phyloP scores from a whole-genome alignment of 2,329 filamentous ascomycete species.

The Tricladium varicosporioides region DNA sequence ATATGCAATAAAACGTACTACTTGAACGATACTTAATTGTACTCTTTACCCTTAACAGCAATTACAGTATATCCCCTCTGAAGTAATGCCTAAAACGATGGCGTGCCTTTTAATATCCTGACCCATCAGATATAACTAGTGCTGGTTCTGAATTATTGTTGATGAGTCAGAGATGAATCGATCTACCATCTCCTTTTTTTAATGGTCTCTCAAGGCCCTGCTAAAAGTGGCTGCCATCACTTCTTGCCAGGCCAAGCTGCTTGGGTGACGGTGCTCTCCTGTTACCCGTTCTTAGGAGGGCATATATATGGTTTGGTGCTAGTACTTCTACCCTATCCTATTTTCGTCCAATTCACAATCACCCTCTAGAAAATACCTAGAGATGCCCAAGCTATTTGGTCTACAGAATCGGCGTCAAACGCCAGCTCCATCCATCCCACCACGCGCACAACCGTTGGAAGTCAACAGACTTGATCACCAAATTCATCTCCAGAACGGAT shows the following conservation, averaged over 20 bases:
- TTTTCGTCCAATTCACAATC: background rate
- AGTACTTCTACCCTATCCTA: background rate
- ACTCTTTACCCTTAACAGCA: no score
- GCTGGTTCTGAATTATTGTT: background rate
- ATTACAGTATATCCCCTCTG: background rate
- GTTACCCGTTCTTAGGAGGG: background rate
- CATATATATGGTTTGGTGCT: background rate
- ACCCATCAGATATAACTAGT: background rate
- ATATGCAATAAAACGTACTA: no score
- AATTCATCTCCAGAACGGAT: conserved; percentile 16
- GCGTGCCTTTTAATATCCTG: background rate
- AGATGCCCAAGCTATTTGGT: conserved; percentile 5
- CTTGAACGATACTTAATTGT: no score
- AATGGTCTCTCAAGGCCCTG: background rate
- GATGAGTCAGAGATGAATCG: background rate
- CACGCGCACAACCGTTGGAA: conserved; percentile 1
- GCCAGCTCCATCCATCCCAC: conserved; percentile 1
- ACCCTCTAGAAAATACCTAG: background rate
- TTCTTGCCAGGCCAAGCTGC: background rate
- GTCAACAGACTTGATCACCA: conserved; percentile 18
- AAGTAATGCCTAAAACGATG: background rate
- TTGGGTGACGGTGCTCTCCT: background rate
- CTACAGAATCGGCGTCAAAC: background rate
- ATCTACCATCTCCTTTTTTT: background rate
- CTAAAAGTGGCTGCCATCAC: background rate